These are phyloP conservation scores for Podospora anserina DNA, from an alignment of 495 filamentous ascomycete genomes.

Conservation along the genomic window DNA sequence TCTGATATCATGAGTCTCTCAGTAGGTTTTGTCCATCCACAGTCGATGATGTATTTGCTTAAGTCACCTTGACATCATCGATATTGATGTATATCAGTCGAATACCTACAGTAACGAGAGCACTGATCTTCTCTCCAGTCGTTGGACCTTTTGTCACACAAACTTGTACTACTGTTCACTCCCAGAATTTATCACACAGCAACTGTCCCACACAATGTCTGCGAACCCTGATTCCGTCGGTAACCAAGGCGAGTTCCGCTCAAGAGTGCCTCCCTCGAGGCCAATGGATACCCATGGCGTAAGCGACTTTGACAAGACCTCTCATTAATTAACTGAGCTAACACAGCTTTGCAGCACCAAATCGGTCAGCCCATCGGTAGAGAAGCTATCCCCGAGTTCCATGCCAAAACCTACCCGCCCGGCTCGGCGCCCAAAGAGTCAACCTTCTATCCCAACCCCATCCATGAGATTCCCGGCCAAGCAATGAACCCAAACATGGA, in stretches of 20 bases:
- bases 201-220: conserved; percentile 43
- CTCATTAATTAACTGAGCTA: no score
- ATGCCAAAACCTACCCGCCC: conserved; percentile 55
- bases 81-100: background rate
- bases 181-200: background rate
- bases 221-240: conserved; percentile 55
- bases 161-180: background rate
- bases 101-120: background rate
- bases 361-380: conserved; percentile 58
- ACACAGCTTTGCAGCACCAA: conserved; percentile 48
- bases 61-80: background rate
- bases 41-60: background rate
- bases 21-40: background rate
- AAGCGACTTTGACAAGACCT: conserved; percentile 22
- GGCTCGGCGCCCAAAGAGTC: conserved; percentile 62
- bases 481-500: conserved; percentile 40
- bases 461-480: conserved; percentile 41
- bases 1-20: background rate
- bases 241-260: conserved; percentile 57
- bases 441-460: conserved; percentile 48
- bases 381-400: conserved; percentile 62
- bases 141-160: background rate
- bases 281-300: conserved; percentile 56
- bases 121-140: background rate
- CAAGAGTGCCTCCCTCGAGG: conserved; percentile 47